Conservation (phyloP, 2,329 filamentous ascomycete species). For the Dothideomycetes sp. region DNA sequence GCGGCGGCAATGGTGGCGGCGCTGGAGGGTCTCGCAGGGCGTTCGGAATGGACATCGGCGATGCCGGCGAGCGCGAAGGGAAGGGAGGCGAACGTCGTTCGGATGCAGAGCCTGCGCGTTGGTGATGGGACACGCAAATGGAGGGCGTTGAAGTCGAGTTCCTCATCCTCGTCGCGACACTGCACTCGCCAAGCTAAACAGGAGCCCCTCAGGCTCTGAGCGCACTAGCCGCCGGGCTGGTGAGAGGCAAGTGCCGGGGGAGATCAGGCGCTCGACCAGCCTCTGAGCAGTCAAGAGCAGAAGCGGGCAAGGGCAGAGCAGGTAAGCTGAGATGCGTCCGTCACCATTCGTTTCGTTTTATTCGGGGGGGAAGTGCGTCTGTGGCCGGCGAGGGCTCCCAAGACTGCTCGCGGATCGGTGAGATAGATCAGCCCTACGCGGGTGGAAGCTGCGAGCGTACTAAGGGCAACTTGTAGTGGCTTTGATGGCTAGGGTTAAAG, state of each 20-base stretch:
- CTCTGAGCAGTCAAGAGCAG: no score
- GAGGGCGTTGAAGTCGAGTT: conserved; percentile 16
- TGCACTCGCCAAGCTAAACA: neutral
- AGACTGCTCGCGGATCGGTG: neutral
- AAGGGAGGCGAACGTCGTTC: conserved; percentile 25
- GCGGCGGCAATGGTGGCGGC: conserved; percentile 56
- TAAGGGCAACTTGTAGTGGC: neutral
- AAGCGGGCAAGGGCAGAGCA: neutral
- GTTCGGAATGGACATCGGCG: conserved; percentile 52
- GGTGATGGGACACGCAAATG: conserved; percentile 25
- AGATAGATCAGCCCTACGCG: neutral
- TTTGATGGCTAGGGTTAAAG: neutral
- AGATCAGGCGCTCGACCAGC: no score
- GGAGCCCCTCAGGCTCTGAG: neutral
- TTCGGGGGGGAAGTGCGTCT: neutral
- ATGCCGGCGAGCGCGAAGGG: conserved; percentile 30
- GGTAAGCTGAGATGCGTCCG: neutral
- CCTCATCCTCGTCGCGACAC: neutral
- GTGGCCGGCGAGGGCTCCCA: neutral
- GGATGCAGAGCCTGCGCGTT: conserved; percentile 24
- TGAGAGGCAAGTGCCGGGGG: neutral
- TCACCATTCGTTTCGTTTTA: neutral
- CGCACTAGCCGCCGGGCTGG: no score
- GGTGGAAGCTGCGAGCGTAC: neutral
- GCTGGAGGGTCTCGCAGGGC: conserved; percentile 35